Conservation (phyloP, 1,284 basidiomycete species). For the Xanthoconium separans region DNA sequence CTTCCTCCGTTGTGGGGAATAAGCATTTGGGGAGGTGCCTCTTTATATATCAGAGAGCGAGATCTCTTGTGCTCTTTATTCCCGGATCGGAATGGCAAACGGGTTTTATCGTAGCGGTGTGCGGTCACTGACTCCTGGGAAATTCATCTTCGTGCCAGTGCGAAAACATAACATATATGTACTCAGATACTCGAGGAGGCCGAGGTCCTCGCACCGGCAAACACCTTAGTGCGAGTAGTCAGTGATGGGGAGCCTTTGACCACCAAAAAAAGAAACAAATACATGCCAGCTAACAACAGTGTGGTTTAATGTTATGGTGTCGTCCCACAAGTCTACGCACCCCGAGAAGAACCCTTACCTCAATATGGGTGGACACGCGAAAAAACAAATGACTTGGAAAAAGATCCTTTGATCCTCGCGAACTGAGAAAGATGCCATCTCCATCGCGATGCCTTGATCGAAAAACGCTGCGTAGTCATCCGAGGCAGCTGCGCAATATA, state of each 20-base stretch:
- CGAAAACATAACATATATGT: not conserved
- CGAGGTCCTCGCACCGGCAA: not conserved
- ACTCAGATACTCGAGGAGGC: not conserved
- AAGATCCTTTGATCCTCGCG: no score
- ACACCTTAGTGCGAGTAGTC: not conserved
- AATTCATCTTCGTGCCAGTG: not conserved
- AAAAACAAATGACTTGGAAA: not conserved
- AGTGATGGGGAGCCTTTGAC: not conserved
- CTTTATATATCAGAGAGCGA: slow-evolving; percentile 1
- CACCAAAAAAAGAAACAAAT: not conserved
- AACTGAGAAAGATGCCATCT: no score
- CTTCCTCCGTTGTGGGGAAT: not conserved
- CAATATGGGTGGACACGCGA: not conserved
- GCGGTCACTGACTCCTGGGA: not conserved
- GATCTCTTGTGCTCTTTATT: not conserved
- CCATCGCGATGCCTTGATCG: no score
- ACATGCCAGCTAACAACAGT: no score
- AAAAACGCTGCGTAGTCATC: no score
- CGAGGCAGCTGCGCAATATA: not conserved
- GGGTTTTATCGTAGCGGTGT: no score
- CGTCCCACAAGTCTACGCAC: not conserved
- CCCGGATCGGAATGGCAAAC: not conserved
- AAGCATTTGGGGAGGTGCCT: not conserved
- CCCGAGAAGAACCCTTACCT: not conserved
- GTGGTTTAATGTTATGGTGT: not conserved